These are phyloP conservation scores for Polychytrium aggregatum DNA, from an alignment of 192 early-diverging fungal species.

Conservation along the genomic window DNA sequence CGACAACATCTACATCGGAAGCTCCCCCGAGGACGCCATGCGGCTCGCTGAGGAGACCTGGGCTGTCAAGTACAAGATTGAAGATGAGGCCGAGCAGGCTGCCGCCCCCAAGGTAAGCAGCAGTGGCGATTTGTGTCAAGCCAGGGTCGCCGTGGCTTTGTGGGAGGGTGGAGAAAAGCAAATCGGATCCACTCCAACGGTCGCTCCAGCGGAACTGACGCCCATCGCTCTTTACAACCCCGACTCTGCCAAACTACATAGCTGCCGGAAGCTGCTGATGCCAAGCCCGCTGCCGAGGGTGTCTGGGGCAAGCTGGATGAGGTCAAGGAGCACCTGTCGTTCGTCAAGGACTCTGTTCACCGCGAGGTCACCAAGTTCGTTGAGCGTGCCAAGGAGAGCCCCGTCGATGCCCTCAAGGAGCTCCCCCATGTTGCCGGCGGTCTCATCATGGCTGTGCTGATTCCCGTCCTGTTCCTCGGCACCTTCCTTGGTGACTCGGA, in stretches of 20 bases:
- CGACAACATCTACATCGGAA: constrained; percentile 85
- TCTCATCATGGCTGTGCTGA: constrained; percentile 2
- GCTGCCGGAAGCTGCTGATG: neutral
- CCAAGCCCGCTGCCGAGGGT: neutral
- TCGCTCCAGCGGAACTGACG: too few relatives aligned
- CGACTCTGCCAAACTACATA: too few relatives aligned
- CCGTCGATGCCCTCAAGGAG: constrained; percentile 25
- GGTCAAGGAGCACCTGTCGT: constrained; percentile 3
- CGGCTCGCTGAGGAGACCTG: constrained; percentile 66
- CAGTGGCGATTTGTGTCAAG: too few relatives aligned
- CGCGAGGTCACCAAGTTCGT: constrained; percentile 13
- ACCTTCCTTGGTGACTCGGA: neutral
- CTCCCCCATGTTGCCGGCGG: constrained; percentile 20
- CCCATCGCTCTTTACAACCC: too few relatives aligned
- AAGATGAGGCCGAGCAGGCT: constrained; percentile 54
- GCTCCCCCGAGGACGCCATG: constrained; percentile 55
- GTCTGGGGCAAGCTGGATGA: constrained; percentile 5
- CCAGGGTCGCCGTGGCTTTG: too few relatives aligned
- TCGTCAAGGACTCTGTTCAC: neutral
- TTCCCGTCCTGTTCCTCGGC: constrained; percentile 8
- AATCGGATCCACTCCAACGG: too few relatives aligned
- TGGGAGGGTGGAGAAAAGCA: too few relatives aligned
- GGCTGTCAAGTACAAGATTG: constrained; percentile 61
- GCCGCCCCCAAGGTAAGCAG: constrained; percentile 17
- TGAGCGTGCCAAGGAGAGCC: constrained; percentile 13